These are phyloP conservation scores for Fonsecaea nubica DNA, from an alignment of 2,329 filamentous ascomycete genomes.

Conservation along the genomic window DNA sequence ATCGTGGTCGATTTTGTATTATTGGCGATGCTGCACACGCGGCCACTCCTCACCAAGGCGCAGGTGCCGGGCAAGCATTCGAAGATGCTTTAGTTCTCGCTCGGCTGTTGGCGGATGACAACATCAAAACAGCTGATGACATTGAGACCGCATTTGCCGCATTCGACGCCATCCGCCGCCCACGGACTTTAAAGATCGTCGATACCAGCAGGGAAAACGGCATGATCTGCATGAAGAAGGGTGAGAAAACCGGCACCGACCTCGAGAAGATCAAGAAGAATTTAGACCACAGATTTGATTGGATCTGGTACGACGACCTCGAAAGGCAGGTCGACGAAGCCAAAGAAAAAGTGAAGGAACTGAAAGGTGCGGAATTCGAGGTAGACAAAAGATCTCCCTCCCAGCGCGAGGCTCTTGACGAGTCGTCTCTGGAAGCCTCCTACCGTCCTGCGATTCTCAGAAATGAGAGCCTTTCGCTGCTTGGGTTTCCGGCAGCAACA, in stretches of 20 bases:
- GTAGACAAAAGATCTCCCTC: slow-evolving; percentile 9
- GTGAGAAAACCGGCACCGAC: slow-evolving; percentile 2
- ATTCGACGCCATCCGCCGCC: slow-evolving; percentile 59
- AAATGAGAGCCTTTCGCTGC: slow-evolving; percentile 6
- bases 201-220: slow-evolving; percentile 44
- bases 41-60: slow-evolving; percentile 47
- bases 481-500: neutral
- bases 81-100: slow-evolving; percentile 49
- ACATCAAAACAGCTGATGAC: slow-evolving; percentile 46
- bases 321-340: slow-evolving; percentile 1
- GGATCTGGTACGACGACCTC: slow-evolving; percentile 18
- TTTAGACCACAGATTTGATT: slow-evolving; percentile 11
- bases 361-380: slow-evolving; percentile 9
- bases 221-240: slow-evolving; percentile 9
- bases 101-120: slow-evolving; percentile 41
- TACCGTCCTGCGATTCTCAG: slow-evolving; percentile 10
- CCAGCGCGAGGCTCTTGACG: slow-evolving; percentile 2
- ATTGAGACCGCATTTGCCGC: slow-evolving; percentile 57
- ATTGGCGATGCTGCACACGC: slow-evolving; percentile 52
- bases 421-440: slow-evolving; percentile 7
- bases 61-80: slow-evolving; percentile 49
- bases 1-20: slow-evolving; percentile 42
- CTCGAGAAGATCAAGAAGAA: slow-evolving; percentile 11
- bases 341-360: neutral
- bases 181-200: slow-evolving; percentile 51